A percentile compares a stretch with the other conserved stretches of the same genome.
Evolutionary conservation across 495 filamentous ascomycete genomes (phyloP).

Genomic region (Hyaloscypha variabilis): DNA sequence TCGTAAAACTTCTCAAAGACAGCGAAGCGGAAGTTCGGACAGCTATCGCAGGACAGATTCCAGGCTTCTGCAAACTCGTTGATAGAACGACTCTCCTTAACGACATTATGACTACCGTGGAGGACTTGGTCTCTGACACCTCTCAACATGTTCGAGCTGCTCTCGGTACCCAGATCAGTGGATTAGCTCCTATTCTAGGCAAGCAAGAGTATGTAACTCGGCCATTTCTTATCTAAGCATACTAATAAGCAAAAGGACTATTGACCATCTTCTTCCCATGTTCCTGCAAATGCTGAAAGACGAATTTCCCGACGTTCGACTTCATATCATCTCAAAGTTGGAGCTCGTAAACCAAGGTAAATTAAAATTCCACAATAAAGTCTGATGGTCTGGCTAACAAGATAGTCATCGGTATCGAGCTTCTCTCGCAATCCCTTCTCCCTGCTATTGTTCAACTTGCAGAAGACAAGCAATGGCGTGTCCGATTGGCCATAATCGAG

Average conservation of each 20-base stretch:
- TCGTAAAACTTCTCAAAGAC: slow-evolving; percentile 97
- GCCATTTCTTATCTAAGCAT: slow-evolving; percentile 1
- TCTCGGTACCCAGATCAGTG: slow-evolving; percentile 95
- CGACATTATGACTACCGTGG: slow-evolving; percentile 95
- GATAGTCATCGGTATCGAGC: slow-evolving; percentile 93
- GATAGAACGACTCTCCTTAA: slow-evolving; percentile 87
- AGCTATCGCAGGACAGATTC: slow-evolving; percentile 96
- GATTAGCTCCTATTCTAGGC: slow-evolving; percentile 93
- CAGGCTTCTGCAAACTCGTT: slow-evolving; percentile 89
- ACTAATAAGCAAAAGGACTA: slow-evolving; percentile 56
- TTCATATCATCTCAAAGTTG: slow-evolving; percentile 98
- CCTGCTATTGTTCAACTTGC: slow-evolving; percentile 98
- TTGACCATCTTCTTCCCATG: slow-evolving; percentile 96
- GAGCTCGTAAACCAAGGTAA: slow-evolving; percentile 96
- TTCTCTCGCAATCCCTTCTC: slow-evolving; percentile 92
- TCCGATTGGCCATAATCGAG: slow-evolving; percentile 96
- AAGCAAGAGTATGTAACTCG: slow-evolving; percentile 83
- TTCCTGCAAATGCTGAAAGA: slow-evolving; percentile 99
- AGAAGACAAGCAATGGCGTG: slow-evolving; percentile 99
- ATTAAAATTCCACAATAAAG: slow-evolving; percentile 10
- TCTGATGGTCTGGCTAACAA: slow-evolving; percentile 16
- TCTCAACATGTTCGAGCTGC: slow-evolving; percentile 97
- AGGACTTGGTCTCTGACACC: slow-evolving; percentile 92
- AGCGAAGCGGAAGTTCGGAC: slow-evolving; percentile 97
- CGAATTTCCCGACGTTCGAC: slow-evolving; percentile 94